Conservation (phyloP, 2,329 filamentous ascomycete species). For the Fusarium papillatum region DNA sequence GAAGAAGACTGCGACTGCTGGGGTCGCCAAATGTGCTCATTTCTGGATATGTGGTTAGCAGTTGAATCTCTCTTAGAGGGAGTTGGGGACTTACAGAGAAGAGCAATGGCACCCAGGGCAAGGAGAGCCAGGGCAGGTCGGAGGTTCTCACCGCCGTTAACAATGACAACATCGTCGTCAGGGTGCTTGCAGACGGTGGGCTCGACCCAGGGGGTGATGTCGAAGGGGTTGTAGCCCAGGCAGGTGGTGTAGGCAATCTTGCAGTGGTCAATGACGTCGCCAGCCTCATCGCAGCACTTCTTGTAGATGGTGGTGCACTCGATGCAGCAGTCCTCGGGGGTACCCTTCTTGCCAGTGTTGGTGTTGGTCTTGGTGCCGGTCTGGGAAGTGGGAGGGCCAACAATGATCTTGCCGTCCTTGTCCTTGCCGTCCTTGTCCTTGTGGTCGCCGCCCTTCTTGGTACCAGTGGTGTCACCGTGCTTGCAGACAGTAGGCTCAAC, state of each 20-base stretch:
- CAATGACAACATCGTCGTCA: conserved; percentile 31
- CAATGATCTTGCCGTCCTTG: background rate
- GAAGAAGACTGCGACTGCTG: background rate
- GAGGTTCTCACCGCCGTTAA: conserved; percentile 25
- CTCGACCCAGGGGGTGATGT: conserved; percentile 22
- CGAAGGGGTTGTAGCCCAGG: conserved; percentile 33
- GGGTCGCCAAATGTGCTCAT: background rate
- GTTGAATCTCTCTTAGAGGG: rapidly evolving
- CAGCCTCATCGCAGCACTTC: conserved; percentile 25
- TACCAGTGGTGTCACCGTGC: conserved; percentile 2
- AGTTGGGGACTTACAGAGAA: conserved; percentile 23
- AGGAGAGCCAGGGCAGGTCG: conserved; percentile 33
- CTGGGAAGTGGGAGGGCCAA: background rate
- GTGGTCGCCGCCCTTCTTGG: background rate
- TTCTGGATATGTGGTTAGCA: conserved; percentile 16
- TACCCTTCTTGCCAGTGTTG: background rate
- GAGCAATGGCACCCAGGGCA: conserved; percentile 28
- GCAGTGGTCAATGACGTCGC: conserved; percentile 27
- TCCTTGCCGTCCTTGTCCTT: background rate
- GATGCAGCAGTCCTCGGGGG: conserved; percentile 16
- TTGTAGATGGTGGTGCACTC: conserved; percentile 30
- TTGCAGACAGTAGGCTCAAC: conserved; percentile 34
- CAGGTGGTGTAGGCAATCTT: conserved; percentile 28
- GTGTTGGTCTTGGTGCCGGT: background rate
- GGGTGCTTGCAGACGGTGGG: conserved; percentile 33